Percentiles rank a stretch among this genome's conserved stretches.
These are phyloP conservation scores for Sinapis alba DNA, from an alignment of 441 rosid genomes.

Conservation along the genomic window DNA sequence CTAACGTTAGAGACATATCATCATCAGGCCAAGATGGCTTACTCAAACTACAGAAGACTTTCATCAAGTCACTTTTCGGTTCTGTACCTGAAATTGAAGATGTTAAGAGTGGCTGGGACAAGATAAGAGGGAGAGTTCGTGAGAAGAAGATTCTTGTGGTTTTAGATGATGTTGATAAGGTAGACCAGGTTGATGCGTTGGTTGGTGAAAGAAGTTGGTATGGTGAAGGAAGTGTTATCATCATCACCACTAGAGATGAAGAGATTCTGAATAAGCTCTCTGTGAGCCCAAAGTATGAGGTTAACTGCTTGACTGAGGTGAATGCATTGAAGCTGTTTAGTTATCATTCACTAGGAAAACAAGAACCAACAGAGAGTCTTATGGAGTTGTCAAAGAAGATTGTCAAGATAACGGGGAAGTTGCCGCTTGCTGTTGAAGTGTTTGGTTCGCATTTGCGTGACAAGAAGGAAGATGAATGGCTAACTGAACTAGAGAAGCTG, in stretches of 20 bases:
- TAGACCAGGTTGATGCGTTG: slow-evolving; percentile 22
- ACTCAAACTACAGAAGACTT: slow-evolving; percentile 42
- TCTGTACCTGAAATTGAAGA: slow-evolving; percentile 3
- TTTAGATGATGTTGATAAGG: slow-evolving; percentile 39
- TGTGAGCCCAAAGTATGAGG: slow-evolving; percentile 20
- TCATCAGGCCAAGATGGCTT: slow-evolving; percentile 40
- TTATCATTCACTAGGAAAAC: slow-evolving; percentile 52
- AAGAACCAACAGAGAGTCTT: slow-evolving; percentile 40
- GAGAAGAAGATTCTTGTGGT: slow-evolving; percentile 40
- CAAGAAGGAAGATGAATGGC: slow-evolving; percentile 56
- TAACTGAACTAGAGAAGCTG: slow-evolving; percentile 46
- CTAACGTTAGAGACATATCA: slow-evolving; percentile 48
- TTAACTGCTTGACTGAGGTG: slow-evolving; percentile 23
- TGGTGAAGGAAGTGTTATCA: slow-evolving; percentile 32
- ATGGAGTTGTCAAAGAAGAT: slow-evolving; percentile 45
- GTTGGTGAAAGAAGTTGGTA: slow-evolving; percentile 34
- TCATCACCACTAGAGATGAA: slow-evolving; percentile 35
- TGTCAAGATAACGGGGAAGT: slow-evolving; percentile 42
- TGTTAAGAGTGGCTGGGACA: slow-evolving; percentile 7
- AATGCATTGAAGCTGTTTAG: slow-evolving; percentile 50
- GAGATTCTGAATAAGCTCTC: slow-evolving; percentile 11
- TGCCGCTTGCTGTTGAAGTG: slow-evolving; percentile 70
- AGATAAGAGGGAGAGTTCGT: slow-evolving; percentile 16
- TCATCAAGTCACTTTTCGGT: slow-evolving; percentile 36
- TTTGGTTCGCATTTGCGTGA: slow-evolving; percentile 58